Conservation (phyloP, 2,329 filamentous ascomycete species). For the Cladophialophora psammophila region DNA sequence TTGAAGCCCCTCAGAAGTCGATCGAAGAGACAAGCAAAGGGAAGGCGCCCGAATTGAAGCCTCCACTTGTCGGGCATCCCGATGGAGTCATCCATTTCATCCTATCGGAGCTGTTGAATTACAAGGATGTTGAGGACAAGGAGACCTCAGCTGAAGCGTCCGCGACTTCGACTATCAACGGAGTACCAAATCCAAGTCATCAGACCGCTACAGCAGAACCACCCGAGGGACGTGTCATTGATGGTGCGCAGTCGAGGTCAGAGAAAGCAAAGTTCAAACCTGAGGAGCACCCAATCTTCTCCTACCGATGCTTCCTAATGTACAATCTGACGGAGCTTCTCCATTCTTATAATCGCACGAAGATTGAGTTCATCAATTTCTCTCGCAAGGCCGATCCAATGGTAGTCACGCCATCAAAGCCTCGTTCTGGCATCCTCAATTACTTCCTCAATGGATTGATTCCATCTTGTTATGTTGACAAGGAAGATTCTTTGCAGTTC, state of each 20-base stretch:
- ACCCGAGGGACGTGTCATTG: constrained; percentile 9
- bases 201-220: constrained; percentile 54
- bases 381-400: constrained; percentile 87
- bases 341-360: constrained; percentile 89
- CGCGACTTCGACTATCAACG: constrained; percentile 44
- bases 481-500: constrained; percentile 69
- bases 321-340: constrained; percentile 91
- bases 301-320: constrained; percentile 93
- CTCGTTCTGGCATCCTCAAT: constrained; percentile 88
- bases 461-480: constrained; percentile 69
- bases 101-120: constrained; percentile 88
- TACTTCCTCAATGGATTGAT: constrained; percentile 86
- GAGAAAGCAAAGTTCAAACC: constrained; percentile 82
- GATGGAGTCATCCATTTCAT: constrained; percentile 96
- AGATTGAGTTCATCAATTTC: constrained; percentile 99
- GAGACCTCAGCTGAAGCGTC: constrained; percentile 54
- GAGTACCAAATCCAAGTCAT: constrained; percentile 47
- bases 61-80: constrained; percentile 86
- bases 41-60: constrained; percentile 75
- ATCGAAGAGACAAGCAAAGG: constrained; percentile 42
- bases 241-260: constrained; percentile 60
- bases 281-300: constrained; percentile 92
- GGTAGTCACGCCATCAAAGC: constrained; percentile 88
- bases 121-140: constrained; percentile 90
- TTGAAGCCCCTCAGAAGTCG: constrained; percentile 37